Conservation (phyloP, 768 basidiomycete species). For the Amanita muscaria region DNA sequence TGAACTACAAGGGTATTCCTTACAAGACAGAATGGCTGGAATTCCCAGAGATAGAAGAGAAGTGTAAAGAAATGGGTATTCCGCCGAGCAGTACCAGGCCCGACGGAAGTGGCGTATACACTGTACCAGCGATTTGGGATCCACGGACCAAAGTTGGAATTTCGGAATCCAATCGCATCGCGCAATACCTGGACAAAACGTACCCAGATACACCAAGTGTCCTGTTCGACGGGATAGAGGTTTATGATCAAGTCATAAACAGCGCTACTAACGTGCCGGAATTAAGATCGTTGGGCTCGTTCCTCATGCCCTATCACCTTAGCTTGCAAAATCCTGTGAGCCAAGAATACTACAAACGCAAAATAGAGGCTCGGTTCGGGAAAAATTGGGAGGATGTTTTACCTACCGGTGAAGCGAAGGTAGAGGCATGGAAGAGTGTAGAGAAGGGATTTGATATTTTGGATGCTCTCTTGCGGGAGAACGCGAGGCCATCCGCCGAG, state of each 20-base stretch:
- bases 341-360: slow-evolving; percentile 25
- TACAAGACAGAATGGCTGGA: slow-evolving; percentile 33
- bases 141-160: slow-evolving; percentile 23
- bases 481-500: slow-evolving; percentile 13
- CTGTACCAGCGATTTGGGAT: slow-evolving; percentile 32
- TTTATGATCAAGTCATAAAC: no score
- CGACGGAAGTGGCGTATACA: slow-evolving; percentile 25
- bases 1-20: slow-evolving; percentile 24
- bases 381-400: slow-evolving; percentile 25
- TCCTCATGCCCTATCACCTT: slow-evolving; percentile 4
- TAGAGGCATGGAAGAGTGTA: slow-evolving; percentile 21
- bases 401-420: slow-evolving; percentile 19
- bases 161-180: slow-evolving; percentile 30
- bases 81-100: slow-evolving; percentile 17
- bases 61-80: slow-evolving; percentile 26
- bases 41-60: slow-evolving; percentile 29
- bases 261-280: slow-evolving; percentile 12
- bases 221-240: slow-evolving; percentile 20
- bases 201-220: slow-evolving; percentile 29
- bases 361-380: slow-evolving; percentile 25
- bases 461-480: slow-evolving; percentile 14
- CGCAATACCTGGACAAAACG: slow-evolving; percentile 31
- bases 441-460: slow-evolving; percentile 17
- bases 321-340: slow-evolving; percentile 20
- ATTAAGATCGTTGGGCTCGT: slow-evolving; percentile 1